Conservation (phyloP, 2,329 filamentous ascomycete species). For the Xylariaceae sp. region DNA sequence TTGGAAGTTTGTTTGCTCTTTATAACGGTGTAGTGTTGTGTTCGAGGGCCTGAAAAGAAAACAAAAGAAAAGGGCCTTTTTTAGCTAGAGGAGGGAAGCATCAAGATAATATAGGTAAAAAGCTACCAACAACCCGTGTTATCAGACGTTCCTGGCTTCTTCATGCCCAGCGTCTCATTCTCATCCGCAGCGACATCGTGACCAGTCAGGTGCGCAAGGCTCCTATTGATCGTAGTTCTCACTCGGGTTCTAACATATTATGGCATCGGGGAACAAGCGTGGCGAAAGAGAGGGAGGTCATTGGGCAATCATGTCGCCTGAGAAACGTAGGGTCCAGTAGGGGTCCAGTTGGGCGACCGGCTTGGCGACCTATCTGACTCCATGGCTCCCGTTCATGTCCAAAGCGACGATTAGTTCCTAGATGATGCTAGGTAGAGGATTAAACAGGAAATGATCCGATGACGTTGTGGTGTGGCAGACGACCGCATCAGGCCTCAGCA, state of each 20-base stretch:
- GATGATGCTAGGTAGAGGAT: conserved; percentile 9
- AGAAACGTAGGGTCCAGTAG: background rate
- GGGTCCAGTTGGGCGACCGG: background rate
- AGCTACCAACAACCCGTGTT: background rate
- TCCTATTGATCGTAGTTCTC: conserved; percentile 7
- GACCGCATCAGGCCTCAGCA: conserved; percentile 26
- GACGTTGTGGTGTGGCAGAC: conserved; percentile 29
- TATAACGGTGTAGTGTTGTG: background rate
- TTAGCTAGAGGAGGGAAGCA: background rate
- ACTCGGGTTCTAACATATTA: conserved; percentile 1
- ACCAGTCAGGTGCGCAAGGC: conserved; percentile 20
- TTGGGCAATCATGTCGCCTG: conserved; percentile 7
- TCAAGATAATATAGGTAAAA: background rate
- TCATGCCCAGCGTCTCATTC: conserved; percentile 11
- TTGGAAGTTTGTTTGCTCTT: conserved; percentile 1
- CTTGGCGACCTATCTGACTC: conserved; percentile 5
- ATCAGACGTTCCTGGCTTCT: background rate
- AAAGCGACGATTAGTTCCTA: background rate
- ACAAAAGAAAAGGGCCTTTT: background rate
- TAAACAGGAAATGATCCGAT: conserved; percentile 25
- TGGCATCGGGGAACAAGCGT: conserved; percentile 4
- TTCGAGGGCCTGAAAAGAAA: background rate
- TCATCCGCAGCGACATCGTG: conserved; percentile 31
- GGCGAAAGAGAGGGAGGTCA: conserved; percentile 6
- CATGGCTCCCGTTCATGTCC: no score